phyloP scores from a whole-genome alignment of 305 asterid genomes.

The Rubia occidens region DNA sequence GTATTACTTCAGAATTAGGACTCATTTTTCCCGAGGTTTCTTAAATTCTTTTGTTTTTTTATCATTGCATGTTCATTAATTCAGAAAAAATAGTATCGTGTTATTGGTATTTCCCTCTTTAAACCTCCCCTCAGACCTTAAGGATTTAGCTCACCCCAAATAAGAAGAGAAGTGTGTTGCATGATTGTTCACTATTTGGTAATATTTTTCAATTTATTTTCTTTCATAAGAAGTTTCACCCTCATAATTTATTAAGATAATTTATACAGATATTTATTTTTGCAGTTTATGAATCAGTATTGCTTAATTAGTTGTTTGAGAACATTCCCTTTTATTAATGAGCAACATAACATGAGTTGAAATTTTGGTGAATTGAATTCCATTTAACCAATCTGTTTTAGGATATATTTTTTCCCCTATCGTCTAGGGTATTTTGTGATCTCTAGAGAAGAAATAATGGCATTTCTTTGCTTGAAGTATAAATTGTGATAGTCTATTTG shows the following conservation, averaged over 20 bases:
- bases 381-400: neutral
- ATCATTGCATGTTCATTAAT: neutral
- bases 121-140: neutral
- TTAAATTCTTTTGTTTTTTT: neutral
- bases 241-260: neutral
- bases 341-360: neutral
- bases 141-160: neutral
- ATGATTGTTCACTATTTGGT: neutral
- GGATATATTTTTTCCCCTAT: neutral
- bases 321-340: neutral
- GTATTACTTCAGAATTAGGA: constrained; percentile 22
- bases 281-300: neutral
- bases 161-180: neutral
- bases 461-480: neutral
- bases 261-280: neutral
- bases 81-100: neutral
- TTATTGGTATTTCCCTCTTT: neutral
- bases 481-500: neutral
- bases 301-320: neutral
- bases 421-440: neutral
- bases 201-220: neutral
- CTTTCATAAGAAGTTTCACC: neutral
- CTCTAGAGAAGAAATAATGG: neutral
- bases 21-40: neutral
- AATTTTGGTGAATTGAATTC: neutral